Evolutionary conservation across 805 yeast species (phyloP), one percentile per base, ranked within the genome.

Genomic region (Saccharomycopsis microspora): DNA sequence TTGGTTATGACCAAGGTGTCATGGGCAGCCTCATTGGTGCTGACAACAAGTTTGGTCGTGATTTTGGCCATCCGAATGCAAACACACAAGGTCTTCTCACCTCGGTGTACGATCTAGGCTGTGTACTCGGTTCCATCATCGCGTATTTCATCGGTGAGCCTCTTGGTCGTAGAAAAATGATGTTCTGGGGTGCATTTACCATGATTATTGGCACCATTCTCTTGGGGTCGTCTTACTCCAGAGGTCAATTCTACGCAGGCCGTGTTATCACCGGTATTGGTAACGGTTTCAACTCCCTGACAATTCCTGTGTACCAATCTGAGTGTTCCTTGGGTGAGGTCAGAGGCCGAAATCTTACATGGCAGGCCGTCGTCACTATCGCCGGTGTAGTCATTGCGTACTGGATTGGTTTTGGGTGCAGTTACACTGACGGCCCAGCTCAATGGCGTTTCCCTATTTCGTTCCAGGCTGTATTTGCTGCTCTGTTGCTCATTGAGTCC

Each of bases 1-100:
- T 82, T 56, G 89, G 89, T 47, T 82, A 81, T 56, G 87, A 82
- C 58, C 89, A 83, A 62, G 89, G 89, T 58, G 72, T 83, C 44
- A 81, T 82, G 86, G 72, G 82, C 32, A 74, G 78, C 56, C 61
- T 78, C 41, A 72, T 78, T 47, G 68, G 73, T 5, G 84, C 86
- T 54, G 51, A 60, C 11, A 34, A 34, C 36, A 1, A 50, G 10
- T 38, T 39, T 8, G 48, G 52, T 29, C 57, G 53, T 19, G 36
- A 34, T n/a, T 34, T 34, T n/a, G 54, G 58, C 45, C 79, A 76
- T 56, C 53, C 59, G 10, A 54, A 54, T 9, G 48, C 51, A 1
- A 75, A 77, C 45, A 70, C 76, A 43, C 86, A 80, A 64, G 88
- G 87, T 66, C 83, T 82, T 11, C 80, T 78, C 39, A 75, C 81